Conservation (phyloP, 2,329 filamentous ascomycete genomes). For the Hypoxylon sp. region DNA sequence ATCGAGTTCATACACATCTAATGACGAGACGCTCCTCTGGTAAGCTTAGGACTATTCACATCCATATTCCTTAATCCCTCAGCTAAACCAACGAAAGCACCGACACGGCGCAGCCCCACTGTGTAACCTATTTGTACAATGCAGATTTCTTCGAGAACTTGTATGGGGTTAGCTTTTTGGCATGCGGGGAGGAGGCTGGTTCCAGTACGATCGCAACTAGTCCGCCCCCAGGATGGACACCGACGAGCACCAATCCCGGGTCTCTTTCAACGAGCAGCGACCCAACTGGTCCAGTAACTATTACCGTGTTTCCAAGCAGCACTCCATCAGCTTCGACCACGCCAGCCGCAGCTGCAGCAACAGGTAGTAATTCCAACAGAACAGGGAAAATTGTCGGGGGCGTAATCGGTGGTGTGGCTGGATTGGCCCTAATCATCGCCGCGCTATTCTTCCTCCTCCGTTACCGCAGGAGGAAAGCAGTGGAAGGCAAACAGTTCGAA, state of each 20-base stretch:
- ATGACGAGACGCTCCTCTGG: slow-evolving; percentile 48
- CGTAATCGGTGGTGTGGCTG: slow-evolving; percentile 49
- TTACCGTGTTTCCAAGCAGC: slow-evolving; percentile 39
- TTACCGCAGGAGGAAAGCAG: slow-evolving; percentile 43
- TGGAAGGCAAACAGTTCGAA: slow-evolving; percentile 31
- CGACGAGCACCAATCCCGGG: slow-evolving; percentile 28
- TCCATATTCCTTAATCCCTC: slow-evolving; percentile 10
- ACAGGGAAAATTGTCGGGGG: slow-evolving; percentile 52
- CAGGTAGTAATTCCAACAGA: slow-evolving; percentile 30
- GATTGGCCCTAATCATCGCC: slow-evolving; percentile 47
- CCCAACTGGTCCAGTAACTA: slow-evolving; percentile 39
- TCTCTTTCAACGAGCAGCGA: slow-evolving; percentile 26
- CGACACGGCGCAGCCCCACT: slow-evolving; percentile 46
- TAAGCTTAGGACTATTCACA: slow-evolving; percentile 34
- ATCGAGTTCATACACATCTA: slow-evolving; percentile 33
- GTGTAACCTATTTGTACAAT: slow-evolving; percentile 52
- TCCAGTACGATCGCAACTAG: slow-evolving; percentile 49
- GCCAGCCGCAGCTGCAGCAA: slow-evolving; percentile 2
- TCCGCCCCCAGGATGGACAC: slow-evolving; percentile 32
- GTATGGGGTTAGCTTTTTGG: slow-evolving; percentile 49
- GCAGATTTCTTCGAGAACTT: slow-evolving; percentile 49
- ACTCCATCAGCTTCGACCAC: slow-evolving; percentile 43
- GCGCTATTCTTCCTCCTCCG: slow-evolving; percentile 48
- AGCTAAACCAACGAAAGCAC: slow-evolving; percentile 45
- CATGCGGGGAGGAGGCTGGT: slow-evolving; percentile 47